Evolutionary conservation across 2,329 filamentous ascomycete genomes (phyloP).

Genomic region (Zymoseptoria pseudotritici): DNA sequence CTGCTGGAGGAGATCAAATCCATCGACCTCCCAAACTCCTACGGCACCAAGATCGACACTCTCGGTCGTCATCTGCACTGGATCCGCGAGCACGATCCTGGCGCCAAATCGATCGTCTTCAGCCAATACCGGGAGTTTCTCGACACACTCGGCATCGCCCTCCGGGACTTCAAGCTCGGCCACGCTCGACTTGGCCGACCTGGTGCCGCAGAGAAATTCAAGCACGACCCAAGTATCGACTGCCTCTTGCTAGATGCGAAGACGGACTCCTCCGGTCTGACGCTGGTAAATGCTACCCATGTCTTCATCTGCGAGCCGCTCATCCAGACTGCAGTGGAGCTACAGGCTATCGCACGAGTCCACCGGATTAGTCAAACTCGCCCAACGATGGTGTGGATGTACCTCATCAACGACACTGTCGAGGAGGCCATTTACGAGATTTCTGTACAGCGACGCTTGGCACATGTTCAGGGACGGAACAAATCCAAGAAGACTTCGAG

Average conservation of each 20-base stretch:
- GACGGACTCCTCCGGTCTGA: slow-evolving; percentile 80
- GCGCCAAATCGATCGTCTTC: slow-evolving; percentile 88
- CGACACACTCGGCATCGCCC: slow-evolving; percentile 61
- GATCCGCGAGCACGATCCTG: slow-evolving; percentile 75
- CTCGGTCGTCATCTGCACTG: slow-evolving; percentile 68
- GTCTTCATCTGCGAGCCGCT: slow-evolving; percentile 92
- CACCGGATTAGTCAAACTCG: slow-evolving; percentile 87
- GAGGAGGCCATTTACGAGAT: slow-evolving; percentile 89
- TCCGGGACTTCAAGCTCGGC: slow-evolving; percentile 64
- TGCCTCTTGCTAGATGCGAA: slow-evolving; percentile 86
- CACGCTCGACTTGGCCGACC: slow-evolving; percentile 61
- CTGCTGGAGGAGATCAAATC: slow-evolving; percentile 74
- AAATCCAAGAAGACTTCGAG: slow-evolving; percentile 22
- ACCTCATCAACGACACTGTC: slow-evolving; percentile 82
- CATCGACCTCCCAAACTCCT: slow-evolving; percentile 63
- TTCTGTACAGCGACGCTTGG: slow-evolving; percentile 68
- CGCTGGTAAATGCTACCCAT: slow-evolving; percentile 85
- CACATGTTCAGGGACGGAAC: slow-evolving; percentile 54
- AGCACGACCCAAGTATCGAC: slow-evolving; percentile 63
- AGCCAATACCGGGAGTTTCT: slow-evolving; percentile 84
- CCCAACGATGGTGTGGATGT: slow-evolving; percentile 90
- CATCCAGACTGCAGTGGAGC: slow-evolving; percentile 84
- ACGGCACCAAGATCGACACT: slow-evolving; percentile 84
- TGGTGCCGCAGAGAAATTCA: slow-evolving; percentile 68
- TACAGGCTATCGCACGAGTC: slow-evolving; percentile 91